Percentiles rank a stretch among this genome's conserved stretches.
phyloP scores from a whole-genome alignment of 257 asterid species.

The Coffea eugenioides region DNA sequence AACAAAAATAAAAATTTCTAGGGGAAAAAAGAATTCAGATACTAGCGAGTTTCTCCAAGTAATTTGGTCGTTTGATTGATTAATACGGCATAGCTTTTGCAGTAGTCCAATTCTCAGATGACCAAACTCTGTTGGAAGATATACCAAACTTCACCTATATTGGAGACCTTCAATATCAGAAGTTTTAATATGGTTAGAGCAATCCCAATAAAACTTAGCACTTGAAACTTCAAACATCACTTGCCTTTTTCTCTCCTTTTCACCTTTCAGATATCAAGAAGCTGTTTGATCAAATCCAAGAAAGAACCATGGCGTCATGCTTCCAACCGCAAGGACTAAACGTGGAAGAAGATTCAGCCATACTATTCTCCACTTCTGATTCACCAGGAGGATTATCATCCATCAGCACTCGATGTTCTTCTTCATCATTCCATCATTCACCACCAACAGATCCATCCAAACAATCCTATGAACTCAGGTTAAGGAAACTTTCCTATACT shows the following conservation, averaged over 20 bases:
- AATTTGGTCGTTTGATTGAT: too few relatives aligned
- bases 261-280: neutral
- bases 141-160: constrained; percentile 14
- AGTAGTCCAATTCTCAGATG: neutral
- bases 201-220: neutral
- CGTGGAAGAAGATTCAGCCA: constrained; percentile 57
- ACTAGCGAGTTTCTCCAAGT: too few relatives aligned
- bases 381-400: constrained; percentile 48
- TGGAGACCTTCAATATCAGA: neutral
- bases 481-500: constrained; percentile 65
- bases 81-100: too few relatives aligned
- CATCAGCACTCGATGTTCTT: constrained; percentile 29
- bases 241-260: neutral
- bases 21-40: too few relatives aligned
- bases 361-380: constrained; percentile 63
- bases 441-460: constrained; percentile 37
- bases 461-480: constrained; percentile 39
- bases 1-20: too few relatives aligned
- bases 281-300: too few relatives aligned
- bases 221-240: neutral
- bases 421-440: constrained; percentile 65
- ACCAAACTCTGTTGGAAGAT: constrained; percentile 8
- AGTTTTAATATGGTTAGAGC: constrained; percentile 1
- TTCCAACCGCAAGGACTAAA: constrained; percentile 47
- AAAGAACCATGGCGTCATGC: constrained; percentile 43